A percentile compares a stretch with the other conserved stretches of the same genome.
phyloP scores from a whole-genome alignment of 1,284 basidiomycete genomes.

The Ganoderma boninense region DNA sequence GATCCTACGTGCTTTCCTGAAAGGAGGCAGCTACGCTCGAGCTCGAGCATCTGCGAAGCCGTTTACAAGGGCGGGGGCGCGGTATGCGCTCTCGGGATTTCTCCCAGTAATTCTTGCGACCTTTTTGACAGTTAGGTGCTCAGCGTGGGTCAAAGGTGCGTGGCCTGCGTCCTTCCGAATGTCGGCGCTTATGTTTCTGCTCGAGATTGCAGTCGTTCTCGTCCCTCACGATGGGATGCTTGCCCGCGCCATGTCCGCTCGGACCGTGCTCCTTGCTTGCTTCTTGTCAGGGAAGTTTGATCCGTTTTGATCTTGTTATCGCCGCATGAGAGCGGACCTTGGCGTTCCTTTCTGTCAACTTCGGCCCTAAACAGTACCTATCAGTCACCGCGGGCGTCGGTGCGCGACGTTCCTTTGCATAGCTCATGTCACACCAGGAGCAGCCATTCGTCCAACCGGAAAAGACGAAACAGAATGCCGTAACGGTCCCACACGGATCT shows the following conservation, averaged over 20 bases:
- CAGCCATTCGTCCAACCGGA: not conserved
- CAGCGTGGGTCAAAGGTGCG: not conserved
- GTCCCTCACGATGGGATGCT: not conserved
- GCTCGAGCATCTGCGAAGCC: no score
- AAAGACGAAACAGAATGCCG: not conserved
- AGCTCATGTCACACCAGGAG: not conserved
- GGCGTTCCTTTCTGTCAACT: not conserved
- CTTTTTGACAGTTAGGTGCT: no score
- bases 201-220: not conserved
- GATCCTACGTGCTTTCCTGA: no score
- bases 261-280: not conserved
- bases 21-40: no score
- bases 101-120: not conserved
- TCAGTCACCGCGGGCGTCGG: not conserved
- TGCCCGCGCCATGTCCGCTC: not conserved
- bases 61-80: no score
- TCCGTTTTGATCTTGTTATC: not conserved
- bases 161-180: not conserved
- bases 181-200: not conserved
- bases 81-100: not conserved
- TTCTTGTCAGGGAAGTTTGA: not conserved
- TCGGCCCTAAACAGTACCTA: not conserved
- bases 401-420: not conserved
- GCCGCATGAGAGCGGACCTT: not conserved
- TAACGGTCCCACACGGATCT: not conserved